Evolutionary conservation across 2,329 filamentous ascomycete genomes (phyloP).

Genomic region (Aspergillus chevalieri): DNA sequence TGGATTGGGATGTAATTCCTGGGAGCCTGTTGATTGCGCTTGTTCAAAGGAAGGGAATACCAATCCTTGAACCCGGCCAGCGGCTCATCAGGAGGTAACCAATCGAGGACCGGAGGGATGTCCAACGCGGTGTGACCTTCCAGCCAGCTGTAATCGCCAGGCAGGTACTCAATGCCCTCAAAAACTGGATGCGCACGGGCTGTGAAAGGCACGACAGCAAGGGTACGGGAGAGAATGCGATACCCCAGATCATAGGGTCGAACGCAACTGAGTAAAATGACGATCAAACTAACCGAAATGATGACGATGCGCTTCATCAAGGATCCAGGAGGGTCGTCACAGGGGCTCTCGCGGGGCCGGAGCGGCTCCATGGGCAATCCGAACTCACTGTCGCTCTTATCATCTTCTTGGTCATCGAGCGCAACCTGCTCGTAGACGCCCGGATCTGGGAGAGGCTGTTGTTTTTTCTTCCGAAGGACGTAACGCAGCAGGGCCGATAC

Average conservation of each 20-base stretch:
- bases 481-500: not conserved
- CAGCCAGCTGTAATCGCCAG: constrained; percentile 16
- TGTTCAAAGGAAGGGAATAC: constrained; percentile 6
- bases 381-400: constrained; percentile 18
- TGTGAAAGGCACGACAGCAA: constrained; percentile 17
- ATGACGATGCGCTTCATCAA: constrained; percentile 11
- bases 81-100: constrained; percentile 17
- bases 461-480: not conserved
- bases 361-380: constrained; percentile 11
- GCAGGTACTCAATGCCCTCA: constrained; percentile 8
- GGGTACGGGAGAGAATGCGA: constrained; percentile 19
- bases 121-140: constrained; percentile 14
- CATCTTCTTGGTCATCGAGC: constrained; percentile 16
- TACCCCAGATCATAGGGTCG: constrained; percentile 22
- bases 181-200: not conserved
- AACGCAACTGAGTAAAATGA: constrained; percentile 19
- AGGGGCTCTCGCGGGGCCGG: not conserved
- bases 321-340: constrained; percentile 4
- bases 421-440: constrained; percentile 20
- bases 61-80: constrained; percentile 23
- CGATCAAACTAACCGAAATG: constrained; percentile 15
- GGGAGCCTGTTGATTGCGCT: constrained; percentile 1
- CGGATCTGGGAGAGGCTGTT: constrained; percentile 11
- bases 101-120: constrained; percentile 15
- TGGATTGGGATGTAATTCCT: constrained; percentile 8